phyloP scores from a whole-genome alignment of 306 rosid genomes.

The Cucurbita argyrosperma region DNA sequence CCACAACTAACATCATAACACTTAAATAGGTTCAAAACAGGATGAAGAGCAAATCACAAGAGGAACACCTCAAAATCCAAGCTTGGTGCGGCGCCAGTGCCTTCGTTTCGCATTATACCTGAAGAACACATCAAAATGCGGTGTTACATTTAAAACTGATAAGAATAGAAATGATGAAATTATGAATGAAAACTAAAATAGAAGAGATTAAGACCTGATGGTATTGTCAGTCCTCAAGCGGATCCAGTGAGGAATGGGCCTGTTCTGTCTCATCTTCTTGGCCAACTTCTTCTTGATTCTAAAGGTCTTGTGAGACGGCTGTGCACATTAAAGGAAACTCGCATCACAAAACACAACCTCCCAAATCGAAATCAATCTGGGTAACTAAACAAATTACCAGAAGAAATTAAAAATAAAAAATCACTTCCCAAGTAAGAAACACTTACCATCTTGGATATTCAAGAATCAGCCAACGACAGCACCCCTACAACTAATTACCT shows the following conservation, averaged over 20 bases:
- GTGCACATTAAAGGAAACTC: background rate
- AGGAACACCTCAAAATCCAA: slow-evolving; percentile 28
- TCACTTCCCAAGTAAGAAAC: background rate
- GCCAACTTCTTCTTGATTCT: slow-evolving; percentile 77
- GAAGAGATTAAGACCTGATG: slow-evolving; percentile 30
- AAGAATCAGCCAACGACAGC: background rate
- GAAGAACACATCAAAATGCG: background rate
- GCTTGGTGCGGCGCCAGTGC: slow-evolving; percentile 55
- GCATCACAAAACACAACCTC: background rate
- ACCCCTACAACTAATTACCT: slow-evolving; percentile 8
- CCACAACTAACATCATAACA: background rate
- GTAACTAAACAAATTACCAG: background rate
- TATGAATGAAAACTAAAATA: accelerated
- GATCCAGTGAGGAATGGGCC: slow-evolving; percentile 92
- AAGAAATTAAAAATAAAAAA: background rate
- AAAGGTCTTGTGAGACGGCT: slow-evolving; percentile 94
- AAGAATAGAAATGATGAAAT: too few species aligned
- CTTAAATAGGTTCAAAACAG: background rate
- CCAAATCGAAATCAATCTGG: background rate
- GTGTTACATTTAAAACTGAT: background rate
- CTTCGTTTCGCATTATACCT: slow-evolving; percentile 48
- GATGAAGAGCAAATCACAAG: background rate
- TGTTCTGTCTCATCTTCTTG: slow-evolving; percentile 95
- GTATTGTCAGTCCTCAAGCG: slow-evolving; percentile 84
- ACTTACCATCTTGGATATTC: background rate